Evolutionary conservation across 352 stramenopile genomes (phyloP).

Genomic region (Globisporangium parvum): DNA sequence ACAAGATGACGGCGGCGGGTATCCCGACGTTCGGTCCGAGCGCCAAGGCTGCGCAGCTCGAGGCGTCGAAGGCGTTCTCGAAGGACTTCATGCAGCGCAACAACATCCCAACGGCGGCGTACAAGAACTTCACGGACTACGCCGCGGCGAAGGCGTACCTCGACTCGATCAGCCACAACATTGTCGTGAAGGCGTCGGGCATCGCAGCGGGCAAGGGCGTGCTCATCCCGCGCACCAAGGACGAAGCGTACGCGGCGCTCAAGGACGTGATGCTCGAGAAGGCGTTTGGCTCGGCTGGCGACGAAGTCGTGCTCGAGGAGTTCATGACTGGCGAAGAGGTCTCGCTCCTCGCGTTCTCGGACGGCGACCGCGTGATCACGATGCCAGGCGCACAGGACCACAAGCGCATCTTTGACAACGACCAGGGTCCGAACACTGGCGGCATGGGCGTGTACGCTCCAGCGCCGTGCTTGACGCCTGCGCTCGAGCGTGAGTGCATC

Average conservation of each 20-base stretch:
- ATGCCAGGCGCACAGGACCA: slow-evolving; percentile 99
- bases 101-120: slow-evolving; percentile 96
- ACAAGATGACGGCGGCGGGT: slow-evolving; percentile 89
- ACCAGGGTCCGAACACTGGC: slow-evolving; percentile 98
- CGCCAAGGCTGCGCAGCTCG: slow-evolving; percentile 92
- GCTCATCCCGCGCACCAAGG: slow-evolving; percentile 92
- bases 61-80: slow-evolving; percentile 98
- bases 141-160: slow-evolving; percentile 90
- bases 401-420: slow-evolving; percentile 97
- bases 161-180: slow-evolving; percentile 88
- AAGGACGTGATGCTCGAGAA: slow-evolving; percentile 98
- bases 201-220: slow-evolving; percentile 99
- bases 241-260: slow-evolving; percentile 89
- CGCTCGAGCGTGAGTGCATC: slow-evolving; percentile 91
- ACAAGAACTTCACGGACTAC: slow-evolving; percentile 95
- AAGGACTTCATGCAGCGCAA: slow-evolving; percentile 99
- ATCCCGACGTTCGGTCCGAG: slow-evolving; percentile 97
- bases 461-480: slow-evolving; percentile 92
- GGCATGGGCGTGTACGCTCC: slow-evolving; percentile 99
- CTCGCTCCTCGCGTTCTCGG: slow-evolving; percentile 96
- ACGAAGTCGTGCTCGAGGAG: slow-evolving; percentile 98
- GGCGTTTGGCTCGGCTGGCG: slow-evolving; percentile 92
- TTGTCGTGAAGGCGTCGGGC: slow-evolving; percentile 99
- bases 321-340: slow-evolving; percentile 98
- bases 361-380: slow-evolving; percentile 92